These are phyloP conservation scores for Pterulicium gracile DNA, from an alignment of 1,284 basidiomycete species.

Conservation along the genomic window DNA sequence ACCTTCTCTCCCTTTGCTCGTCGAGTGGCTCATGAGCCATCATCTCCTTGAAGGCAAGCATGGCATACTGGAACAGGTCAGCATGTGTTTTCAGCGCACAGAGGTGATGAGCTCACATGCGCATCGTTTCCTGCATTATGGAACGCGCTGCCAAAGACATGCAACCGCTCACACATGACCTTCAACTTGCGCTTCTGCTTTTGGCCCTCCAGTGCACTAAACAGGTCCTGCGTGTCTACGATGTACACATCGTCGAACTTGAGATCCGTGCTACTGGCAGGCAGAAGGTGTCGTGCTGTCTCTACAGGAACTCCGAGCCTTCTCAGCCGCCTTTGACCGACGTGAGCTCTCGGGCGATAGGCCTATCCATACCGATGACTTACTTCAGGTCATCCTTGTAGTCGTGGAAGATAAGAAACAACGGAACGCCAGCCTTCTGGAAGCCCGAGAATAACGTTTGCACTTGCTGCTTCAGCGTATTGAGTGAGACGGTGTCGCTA, in stretches of 20 bases:
- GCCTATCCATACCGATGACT: conserved; percentile 13
- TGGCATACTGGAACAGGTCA: conserved; percentile 42
- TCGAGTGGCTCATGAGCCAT: conserved; percentile 60
- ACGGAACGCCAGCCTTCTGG: conserved; percentile 33
- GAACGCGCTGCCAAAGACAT: conserved; percentile 41
- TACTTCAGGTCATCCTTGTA: conserved; percentile 63
- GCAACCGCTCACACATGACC: conserved; percentile 48
- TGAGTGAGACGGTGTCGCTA: conserved; percentile 40
- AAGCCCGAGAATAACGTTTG: conserved; percentile 34
- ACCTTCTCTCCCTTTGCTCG: conserved; percentile 59
- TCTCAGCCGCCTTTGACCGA: conserved; percentile 35
- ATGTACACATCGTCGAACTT: conserved; percentile 47
- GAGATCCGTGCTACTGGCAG: conserved; percentile 26
- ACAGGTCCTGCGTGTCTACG: conserved; percentile 65
- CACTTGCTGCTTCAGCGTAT: conserved; percentile 42
- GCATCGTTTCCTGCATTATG: conserved; percentile 87
- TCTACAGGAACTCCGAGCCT: conserved; percentile 35
- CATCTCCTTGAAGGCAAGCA: conserved; percentile 53
- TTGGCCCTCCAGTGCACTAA: conserved; percentile 57
- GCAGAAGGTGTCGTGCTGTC: conserved; percentile 42
- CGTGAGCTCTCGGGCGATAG: neutral
- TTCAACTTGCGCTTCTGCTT: conserved; percentile 32
- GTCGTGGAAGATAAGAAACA: conserved; percentile 79
- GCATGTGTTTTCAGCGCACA: neutral
- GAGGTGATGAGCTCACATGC: conserved; percentile 34